Base-by-base conservation (phyloP, 148 eudicot species). In the Bassia scoparia region DNA sequence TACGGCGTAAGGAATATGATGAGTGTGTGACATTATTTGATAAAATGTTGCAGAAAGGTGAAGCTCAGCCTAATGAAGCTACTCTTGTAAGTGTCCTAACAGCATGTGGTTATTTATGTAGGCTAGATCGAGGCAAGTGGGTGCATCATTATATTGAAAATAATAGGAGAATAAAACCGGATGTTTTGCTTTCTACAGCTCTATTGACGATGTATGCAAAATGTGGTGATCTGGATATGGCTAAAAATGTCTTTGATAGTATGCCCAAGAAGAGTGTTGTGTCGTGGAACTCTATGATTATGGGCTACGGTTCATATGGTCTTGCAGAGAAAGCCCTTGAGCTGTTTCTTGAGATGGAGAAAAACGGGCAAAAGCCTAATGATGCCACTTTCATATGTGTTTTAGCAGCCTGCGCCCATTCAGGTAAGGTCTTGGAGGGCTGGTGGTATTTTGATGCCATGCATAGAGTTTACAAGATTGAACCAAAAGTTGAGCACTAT, bases 231-330 rank as follows among this genome's bases (percentile, higher is more conserved):
- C 81, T 88, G 86, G 83, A 81, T 66, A 66, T 58, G 49, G 89
- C 92, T 37, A 79, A 74, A 80, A 31, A 50, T 23, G 82, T 84
- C 52, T 88, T 86, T 76, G 85, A 86, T 58, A 70, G 64, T 67
- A 88, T 86, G 86, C 82, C 83, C 8, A 73, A 81, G 59, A 84
- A 79, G 74, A 88, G 77, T 76, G 76, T 88, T 16, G 89, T 85
- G 23, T 81, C 88, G 16, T 87, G 90, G 90, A 85, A 83, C 78
- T 81, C 89, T 31, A 84, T 88, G 86, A 88, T 88, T 41, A 84
- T 71, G 82, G 89, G 89, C n/a, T 88, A 84, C 61, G 87, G 86
- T 21, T 81, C 78, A 66, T 86, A 82, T 61, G 89, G 92, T 3
- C 64, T 68, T 30, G 82, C 85, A 46, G 82, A 79, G 50, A 79